Base-by-base conservation (phyloP, 2,329 filamentous ascomycete species). In the Davidsoniella australis region DNA sequence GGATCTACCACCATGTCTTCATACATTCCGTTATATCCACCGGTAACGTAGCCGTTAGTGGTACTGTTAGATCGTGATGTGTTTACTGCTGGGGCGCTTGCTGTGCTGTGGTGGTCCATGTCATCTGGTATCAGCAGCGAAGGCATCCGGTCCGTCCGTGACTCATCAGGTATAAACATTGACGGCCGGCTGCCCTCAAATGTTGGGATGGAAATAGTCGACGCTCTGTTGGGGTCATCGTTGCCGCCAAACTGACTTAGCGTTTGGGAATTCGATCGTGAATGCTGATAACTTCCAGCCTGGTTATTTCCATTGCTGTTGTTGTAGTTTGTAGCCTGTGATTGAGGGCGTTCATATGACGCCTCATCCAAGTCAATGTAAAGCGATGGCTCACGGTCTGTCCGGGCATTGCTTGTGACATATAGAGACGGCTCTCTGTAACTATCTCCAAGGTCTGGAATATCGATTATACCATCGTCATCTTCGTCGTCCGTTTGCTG, bases 381-480 rank as follows among this genome's bases (percentile, higher is more conserved):
- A 8, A 52, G 42, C 7, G 41, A 46, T 8, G 50, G 50, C 26
- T 52, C 50, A 7, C 50, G 46, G 37, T 52, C 42, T 3, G 50
- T 52, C 5, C 50, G 46, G 4, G 38, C 42, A 10, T 42, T 41
- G 26, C 37, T 46, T 7, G 50, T 52, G n/a, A 52, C 50, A n/a
- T 52, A 52, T 9, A 52, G 48, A 3, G 50, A 52, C 2, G 50
- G 50, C 46, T 52, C 50, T 14, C 50, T 38, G 17, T 52, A 49
- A n/a, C 50, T 45, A 14, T 52, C 46, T 6, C 47, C 47, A 8
- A 52, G 26, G 26, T 52, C 50, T 12, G 50, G 50, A 17, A 52
- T 52, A 26, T 52, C 50, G 42, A 52, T 52, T 7, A 47, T 52
- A n/a, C 50, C 50, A n/a, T 52, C 50, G 10, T 52, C 50, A 20